Conservation (phyloP, 495 filamentous ascomycete genomes). For the Aspergillus bridgeri region DNA sequence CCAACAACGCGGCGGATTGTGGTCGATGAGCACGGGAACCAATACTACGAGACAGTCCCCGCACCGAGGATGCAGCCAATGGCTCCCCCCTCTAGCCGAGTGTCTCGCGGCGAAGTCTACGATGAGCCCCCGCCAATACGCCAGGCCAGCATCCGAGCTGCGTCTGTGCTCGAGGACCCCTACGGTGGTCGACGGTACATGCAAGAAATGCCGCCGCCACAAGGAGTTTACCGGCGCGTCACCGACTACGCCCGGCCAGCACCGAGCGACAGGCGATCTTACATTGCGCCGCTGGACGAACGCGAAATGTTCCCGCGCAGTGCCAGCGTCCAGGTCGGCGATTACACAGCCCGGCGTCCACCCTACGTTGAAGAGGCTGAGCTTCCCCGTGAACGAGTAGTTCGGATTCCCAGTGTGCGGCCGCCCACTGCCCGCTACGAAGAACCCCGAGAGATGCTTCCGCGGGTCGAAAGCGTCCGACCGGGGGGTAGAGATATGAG, state of each 20-base stretch:
- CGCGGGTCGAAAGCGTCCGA: constrained; percentile 50
- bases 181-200: constrained; percentile 45
- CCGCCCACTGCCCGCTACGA: constrained; percentile 56
- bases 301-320: constrained; percentile 36
- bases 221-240: constrained; percentile 39
- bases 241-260: constrained; percentile 39
- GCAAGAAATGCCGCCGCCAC: constrained; percentile 44
- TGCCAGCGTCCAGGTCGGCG: constrained; percentile 40
- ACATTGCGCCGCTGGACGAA: constrained; percentile 30
- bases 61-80: constrained; percentile 43
- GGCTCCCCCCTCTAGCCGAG: constrained; percentile 46
- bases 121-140: constrained; percentile 35
- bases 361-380: constrained; percentile 44
- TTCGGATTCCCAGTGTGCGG: constrained; percentile 56
- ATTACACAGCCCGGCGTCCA: constrained; percentile 37
- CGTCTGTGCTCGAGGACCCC: constrained; percentile 40
- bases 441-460: constrained; percentile 40
- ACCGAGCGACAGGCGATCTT: constrained; percentile 32
- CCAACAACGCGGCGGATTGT: constrained; percentile 61
- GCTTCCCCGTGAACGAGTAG: constrained; percentile 49
- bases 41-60: constrained; percentile 61
- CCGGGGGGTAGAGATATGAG: constrained; percentile 43
- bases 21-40: constrained; percentile 66
- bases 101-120: constrained; percentile 32
- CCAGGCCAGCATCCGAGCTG: constrained; percentile 37